Evolutionary conservation across 495 filamentous ascomycete genomes (phyloP).

Genomic region (Letharia columbiana): DNA sequence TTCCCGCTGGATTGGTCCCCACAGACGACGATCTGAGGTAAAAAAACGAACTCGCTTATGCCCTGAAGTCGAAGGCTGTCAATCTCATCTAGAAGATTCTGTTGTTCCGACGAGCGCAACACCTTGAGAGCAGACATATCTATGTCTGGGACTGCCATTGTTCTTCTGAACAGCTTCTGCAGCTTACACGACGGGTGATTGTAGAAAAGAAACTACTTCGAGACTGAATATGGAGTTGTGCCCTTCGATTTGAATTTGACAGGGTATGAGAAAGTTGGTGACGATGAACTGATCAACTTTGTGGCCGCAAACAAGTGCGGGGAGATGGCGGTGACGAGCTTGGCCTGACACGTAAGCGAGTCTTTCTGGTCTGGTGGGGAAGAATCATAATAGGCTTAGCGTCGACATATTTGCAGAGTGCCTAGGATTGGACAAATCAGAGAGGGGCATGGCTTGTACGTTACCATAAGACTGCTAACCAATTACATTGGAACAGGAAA

Average conservation of each 20-base stretch:
- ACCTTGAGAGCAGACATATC: background rate
- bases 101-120: conserved; percentile 29
- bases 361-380: background rate
- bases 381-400: background rate
- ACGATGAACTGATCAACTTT: background rate
- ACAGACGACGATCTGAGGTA: conserved; percentile 56
- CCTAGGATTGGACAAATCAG: background rate
- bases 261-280: background rate
- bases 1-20: conserved; percentile 55
- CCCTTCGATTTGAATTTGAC: background rate
- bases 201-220: background rate
- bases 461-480: too few species aligned
- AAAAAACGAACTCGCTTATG: conserved; percentile 45
- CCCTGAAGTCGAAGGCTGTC: conserved; percentile 48
- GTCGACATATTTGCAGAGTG: too few species aligned
- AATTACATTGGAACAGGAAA: too few species aligned
- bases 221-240: background rate
- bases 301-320: background rate
- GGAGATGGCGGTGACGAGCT: background rate
- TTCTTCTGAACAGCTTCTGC: background rate
- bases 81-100: conserved; percentile 48
- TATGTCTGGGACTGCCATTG: background rate
- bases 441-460: background rate
- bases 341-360: background rate
- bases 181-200: background rate